Percentiles rank a stretch among this genome's conserved stretches.
These are phyloP conservation scores for Platanus orientalis DNA, from an alignment of 164 flowering plant genomes.

Conservation along the genomic window DNA sequence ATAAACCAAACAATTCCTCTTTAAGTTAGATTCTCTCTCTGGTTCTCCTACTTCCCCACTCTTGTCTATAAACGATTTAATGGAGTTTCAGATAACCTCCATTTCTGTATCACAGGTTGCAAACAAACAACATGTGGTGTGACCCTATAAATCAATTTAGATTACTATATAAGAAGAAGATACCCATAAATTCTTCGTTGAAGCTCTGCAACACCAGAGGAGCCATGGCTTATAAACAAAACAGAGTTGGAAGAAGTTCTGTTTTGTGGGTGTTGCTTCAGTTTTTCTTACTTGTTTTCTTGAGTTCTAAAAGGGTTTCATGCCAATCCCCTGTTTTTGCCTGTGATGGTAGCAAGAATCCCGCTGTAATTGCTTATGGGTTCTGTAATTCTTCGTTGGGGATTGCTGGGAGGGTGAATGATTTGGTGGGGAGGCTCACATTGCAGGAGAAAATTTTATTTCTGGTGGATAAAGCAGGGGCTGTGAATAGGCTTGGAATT, in stretches of 20 bases:
- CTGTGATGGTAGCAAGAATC: slow-evolving; percentile 51
- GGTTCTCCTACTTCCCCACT: background rate
- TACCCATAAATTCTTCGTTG: background rate
- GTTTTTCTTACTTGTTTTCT: background rate
- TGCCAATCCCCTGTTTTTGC: slow-evolving; percentile 58
- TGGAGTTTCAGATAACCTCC: background rate
- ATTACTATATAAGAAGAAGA: background rate
- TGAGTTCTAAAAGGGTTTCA: slow-evolving; percentile 4
- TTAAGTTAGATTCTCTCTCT: background rate
- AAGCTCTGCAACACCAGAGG: background rate
- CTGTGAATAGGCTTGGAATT: slow-evolving; percentile 72
- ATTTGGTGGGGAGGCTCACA: slow-evolving; percentile 74
- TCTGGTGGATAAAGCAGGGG: slow-evolving; percentile 49
- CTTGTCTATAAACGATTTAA: background rate
- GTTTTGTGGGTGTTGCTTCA: slow-evolving; percentile 20
- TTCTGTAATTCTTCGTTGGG: slow-evolving; percentile 60
- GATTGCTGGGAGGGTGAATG: slow-evolving; percentile 49
- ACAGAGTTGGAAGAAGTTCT: slow-evolving; percentile 33
- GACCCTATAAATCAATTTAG: background rate
- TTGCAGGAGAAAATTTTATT: slow-evolving; percentile 73
- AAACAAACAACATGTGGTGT: slow-evolving; percentile 8
- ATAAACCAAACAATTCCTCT: background rate
- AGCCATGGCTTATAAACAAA: slow-evolving; percentile 18
- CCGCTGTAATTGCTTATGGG: slow-evolving; percentile 33
- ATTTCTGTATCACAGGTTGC: slow-evolving; percentile 15